Evolutionary conservation across 768 basidiomycete species (phyloP).

Genomic region (Trametes elegans): DNA sequence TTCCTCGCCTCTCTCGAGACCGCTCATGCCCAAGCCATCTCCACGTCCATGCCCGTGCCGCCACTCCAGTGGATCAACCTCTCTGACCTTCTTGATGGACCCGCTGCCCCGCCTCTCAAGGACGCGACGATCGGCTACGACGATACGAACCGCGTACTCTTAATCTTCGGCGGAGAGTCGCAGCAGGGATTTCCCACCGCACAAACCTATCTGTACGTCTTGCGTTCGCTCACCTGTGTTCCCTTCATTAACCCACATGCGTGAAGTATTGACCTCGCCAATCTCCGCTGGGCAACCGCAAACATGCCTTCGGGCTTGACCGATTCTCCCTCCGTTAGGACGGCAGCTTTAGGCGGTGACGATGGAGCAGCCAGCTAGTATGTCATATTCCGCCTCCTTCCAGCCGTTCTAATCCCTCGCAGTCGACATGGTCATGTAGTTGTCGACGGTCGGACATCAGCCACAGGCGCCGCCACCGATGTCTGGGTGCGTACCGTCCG

Average conservation of each 20-base stretch:
- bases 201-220: constrained; percentile 64
- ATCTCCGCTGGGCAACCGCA: constrained; percentile 60
- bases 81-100: constrained; percentile 51
- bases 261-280: constrained; percentile 58
- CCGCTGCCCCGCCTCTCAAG: constrained; percentile 61
- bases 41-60: constrained; percentile 53
- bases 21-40: constrained; percentile 45
- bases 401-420: constrained; percentile 16
- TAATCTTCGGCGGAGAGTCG: constrained; percentile 79
- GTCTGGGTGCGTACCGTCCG: constrained; percentile 58
- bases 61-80: constrained; percentile 75
- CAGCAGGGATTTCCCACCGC: constrained; percentile 57
- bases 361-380: constrained; percentile 85
- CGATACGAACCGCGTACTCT: constrained; percentile 48
- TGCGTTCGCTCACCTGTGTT: not conserved
- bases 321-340: constrained; percentile 56
- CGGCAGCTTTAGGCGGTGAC: constrained; percentile 58
- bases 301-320: constrained; percentile 47
- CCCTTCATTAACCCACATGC: not conserved
- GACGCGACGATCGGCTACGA: constrained; percentile 67
- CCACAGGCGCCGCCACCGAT: constrained; percentile 57
- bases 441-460: constrained; percentile 64
- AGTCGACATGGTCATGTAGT: constrained; percentile 76
- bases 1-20: constrained; percentile 24
- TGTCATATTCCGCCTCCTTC: constrained; percentile 31